Base-by-base conservation (phyloP, 2,329 filamentous ascomycete genomes). In the Fusarium clavum region DNA sequence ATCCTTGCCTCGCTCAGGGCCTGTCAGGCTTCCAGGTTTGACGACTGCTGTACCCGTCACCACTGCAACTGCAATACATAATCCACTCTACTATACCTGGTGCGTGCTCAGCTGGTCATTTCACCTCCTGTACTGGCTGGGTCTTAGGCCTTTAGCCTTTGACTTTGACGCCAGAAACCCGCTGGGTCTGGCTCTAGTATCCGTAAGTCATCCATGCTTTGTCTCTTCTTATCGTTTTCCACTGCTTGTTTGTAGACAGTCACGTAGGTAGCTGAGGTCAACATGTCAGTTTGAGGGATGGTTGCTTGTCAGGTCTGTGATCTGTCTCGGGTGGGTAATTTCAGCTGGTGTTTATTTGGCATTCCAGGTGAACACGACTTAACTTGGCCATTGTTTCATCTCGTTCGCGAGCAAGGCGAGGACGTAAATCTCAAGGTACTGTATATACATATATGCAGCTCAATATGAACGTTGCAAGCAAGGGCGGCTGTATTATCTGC, bases 71-170 rank as follows among this genome's bases (percentile, higher is more conserved):
- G 27, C 29, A 44, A 47, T 49, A 18, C 16, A 38, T 44, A 49
- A 40, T n/a, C 53, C 43, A 34, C 29, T 30, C 18, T 67, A 40
- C 46, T 62, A 59, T 48, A 40, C 47, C 29, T 70, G 67, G 60
- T 69, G 56, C 48, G 68, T 71, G 69, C 67, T 56, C 53, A 56
- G 44, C 49, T 57, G 47, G 63, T 68, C 63, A 63, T 67, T 48
- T 70, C 59, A 63, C 47, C 54, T 70, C 64, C 46, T 64, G 57
- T 53, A 54, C n/a, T 45, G 46, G 41, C 49, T 61, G 57, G 38
- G 49, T 27, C 20, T 49, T 38, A 38, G 34, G 34, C 34, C 51
- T 57, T 40, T 70, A 48, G 48, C 53, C 62, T 47, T 70, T 57
- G 47, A 59, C 67, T 70, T 70, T 70, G 24, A 58, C 51, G 45